phyloP scores from a whole-genome alignment of 306 rosid genomes.

The Morella rubra region DNA sequence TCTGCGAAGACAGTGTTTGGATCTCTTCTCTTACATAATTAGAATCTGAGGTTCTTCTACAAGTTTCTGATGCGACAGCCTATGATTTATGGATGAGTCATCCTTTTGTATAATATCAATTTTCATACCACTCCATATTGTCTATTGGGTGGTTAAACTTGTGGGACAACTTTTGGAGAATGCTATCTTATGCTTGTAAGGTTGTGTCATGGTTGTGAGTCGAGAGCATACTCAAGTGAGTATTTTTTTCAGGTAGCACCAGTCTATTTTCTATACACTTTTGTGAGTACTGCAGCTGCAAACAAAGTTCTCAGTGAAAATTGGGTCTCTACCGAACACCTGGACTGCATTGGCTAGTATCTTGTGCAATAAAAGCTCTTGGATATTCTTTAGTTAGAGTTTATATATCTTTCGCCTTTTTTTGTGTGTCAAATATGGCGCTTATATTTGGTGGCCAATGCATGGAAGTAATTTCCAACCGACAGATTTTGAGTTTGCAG shows the following conservation, averaged over 20 bases:
- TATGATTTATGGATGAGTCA: background rate
- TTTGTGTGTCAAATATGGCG: background rate
- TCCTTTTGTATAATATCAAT: conserved; percentile 16
- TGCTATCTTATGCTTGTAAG: background rate
- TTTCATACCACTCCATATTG: conserved; percentile 9
- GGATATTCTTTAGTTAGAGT: background rate
- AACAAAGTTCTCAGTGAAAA: background rate
- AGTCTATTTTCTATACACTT: conserved; percentile 2
- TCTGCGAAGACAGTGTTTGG: background rate
- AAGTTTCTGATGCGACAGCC: background rate
- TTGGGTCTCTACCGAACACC: background rate
- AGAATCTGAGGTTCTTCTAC: background rate
- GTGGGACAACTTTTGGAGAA: background rate
- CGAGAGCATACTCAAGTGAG: background rate
- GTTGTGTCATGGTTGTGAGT: background rate
- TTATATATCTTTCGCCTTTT: background rate
- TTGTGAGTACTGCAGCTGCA: background rate
- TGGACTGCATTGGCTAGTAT: background rate
- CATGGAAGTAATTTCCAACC: background rate
- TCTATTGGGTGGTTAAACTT: background rate
- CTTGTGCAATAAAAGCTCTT: background rate
- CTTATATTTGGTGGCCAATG: background rate
- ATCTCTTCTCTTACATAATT: too few relatives aligned
- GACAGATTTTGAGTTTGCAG: background rate
- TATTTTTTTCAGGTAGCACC: background rate